phyloP scores from a whole-genome alignment of 805 yeast species.

The Cyberlindnera euphorbiiphila region DNA sequence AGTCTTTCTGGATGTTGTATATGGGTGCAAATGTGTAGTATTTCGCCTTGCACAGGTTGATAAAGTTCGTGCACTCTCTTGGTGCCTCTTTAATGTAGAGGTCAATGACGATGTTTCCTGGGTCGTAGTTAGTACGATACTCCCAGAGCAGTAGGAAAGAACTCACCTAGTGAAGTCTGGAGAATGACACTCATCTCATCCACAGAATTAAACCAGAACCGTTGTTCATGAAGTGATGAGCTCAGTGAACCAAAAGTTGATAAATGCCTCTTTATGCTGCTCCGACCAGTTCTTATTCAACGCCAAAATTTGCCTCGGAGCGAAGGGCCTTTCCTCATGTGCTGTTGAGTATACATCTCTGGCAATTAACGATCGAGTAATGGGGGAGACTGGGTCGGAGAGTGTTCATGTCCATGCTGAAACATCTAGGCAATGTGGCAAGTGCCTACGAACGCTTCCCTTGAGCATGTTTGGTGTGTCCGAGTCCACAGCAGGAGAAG shows the following conservation, averaged over 20 bases:
- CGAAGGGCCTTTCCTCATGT: too few relatives aligned
- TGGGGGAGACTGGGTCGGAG: too few relatives aligned
- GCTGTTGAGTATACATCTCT: too few relatives aligned
- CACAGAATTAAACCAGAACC: not conserved
- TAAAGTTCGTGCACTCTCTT: slow-evolving; percentile 40
- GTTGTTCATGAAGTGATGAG: too few relatives aligned
- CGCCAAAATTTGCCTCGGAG: too few relatives aligned
- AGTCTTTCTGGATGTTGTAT: slow-evolving; percentile 38
- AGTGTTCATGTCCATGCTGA: not conserved
- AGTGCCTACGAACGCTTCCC: slow-evolving; percentile 5
- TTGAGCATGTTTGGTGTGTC: slow-evolving; percentile 2
- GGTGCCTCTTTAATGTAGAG: slow-evolving; percentile 35
- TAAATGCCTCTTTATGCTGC: too few relatives aligned
- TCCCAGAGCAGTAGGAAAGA: not conserved
- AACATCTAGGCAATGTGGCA: slow-evolving; percentile 2
- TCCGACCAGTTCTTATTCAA: too few relatives aligned
- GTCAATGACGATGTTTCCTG: slow-evolving; percentile 52
- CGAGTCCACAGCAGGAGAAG: slow-evolving; percentile 3
- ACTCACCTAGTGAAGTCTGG: slow-evolving; percentile 37
- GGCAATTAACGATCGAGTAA: too few relatives aligned
- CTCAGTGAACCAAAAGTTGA: too few relatives aligned
- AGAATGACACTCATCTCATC: slow-evolving; percentile 36
- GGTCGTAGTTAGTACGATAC: not conserved
- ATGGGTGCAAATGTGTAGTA: slow-evolving; percentile 52
- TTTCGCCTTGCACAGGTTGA: slow-evolving; percentile 49